A percentile compares a stretch with the other conserved stretches of the same genome.
phyloP scores from a whole-genome alignment of 345 rosid genomes.

The Gossypium bickii region DNA sequence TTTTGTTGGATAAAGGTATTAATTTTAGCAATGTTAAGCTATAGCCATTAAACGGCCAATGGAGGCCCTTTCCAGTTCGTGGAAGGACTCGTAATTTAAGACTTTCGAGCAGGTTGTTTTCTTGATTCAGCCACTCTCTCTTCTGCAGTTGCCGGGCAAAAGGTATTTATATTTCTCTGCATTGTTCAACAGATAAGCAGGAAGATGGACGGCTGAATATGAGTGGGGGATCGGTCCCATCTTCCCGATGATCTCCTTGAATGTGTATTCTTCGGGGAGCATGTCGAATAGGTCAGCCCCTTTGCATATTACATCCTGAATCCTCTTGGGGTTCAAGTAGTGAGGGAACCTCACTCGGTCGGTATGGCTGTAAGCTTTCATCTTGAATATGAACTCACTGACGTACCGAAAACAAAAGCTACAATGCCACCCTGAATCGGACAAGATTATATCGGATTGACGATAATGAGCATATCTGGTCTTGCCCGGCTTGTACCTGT shows the following conservation, averaged over 20 bases:
- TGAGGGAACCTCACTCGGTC: slow-evolving; percentile 88
- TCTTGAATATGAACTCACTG: slow-evolving; percentile 77
- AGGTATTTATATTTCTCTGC: slow-evolving; percentile 69
- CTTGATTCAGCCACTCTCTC: slow-evolving; percentile 62
- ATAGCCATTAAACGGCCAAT: slow-evolving; percentile 13
- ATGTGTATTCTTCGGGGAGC: slow-evolving; percentile 91
- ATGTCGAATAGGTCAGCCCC: slow-evolving; percentile 82
- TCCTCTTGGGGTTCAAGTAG: slow-evolving; percentile 67
- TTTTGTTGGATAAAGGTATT: slow-evolving; percentile 16
- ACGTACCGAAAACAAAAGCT: slow-evolving; percentile 89
- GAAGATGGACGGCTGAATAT: slow-evolving; percentile 81
- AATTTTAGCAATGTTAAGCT: slow-evolving; percentile 16
- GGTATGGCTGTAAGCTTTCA: slow-evolving; percentile 91
- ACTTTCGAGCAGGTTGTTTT: neutral
- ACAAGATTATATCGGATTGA: slow-evolving; percentile 57
- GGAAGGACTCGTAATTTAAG: slow-evolving; percentile 19
- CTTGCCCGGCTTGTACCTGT: slow-evolving; percentile 52
- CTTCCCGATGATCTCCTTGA: slow-evolving; percentile 84
- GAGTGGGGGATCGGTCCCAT: slow-evolving; percentile 76
- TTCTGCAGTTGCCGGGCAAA: slow-evolving; percentile 80
- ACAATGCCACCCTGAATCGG: slow-evolving; percentile 96
- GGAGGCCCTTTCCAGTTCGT: slow-evolving; percentile 15
- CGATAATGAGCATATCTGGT: slow-evolving; percentile 84
- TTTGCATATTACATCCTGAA: slow-evolving; percentile 80
- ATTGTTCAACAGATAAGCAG: slow-evolving; percentile 54